Evolutionary conservation across 2,329 filamentous ascomycete species (phyloP).

Genomic region (Lasiodiplodia theobromae): DNA sequence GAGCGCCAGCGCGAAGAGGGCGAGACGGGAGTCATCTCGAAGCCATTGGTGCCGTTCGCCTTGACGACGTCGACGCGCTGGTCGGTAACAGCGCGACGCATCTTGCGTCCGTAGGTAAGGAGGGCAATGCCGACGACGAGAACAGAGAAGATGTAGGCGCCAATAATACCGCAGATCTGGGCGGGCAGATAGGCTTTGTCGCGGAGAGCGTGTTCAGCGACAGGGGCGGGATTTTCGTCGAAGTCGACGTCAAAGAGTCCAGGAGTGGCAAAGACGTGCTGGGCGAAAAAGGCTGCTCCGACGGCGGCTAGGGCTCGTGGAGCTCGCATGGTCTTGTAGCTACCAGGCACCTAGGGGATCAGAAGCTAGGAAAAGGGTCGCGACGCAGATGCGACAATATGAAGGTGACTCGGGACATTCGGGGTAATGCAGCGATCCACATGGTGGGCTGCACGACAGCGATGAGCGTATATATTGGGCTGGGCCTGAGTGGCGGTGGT

Average conservation of each 20-base stretch:
- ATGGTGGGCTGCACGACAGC: conserved; percentile 25
- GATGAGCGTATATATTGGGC: conserved; percentile 26
- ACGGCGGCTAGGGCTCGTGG: conserved; percentile 23
- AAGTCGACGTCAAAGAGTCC: conserved; percentile 33
- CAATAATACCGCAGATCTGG: conserved; percentile 84
- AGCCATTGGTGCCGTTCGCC: conserved; percentile 42
- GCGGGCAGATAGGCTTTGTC: conserved; percentile 70
- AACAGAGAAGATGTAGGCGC: conserved; percentile 80
- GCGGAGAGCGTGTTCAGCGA: conserved; percentile 40
- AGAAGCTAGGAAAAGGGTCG: conserved; percentile 2
- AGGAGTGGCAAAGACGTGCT: conserved; percentile 10
- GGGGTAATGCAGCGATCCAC: conserved; percentile 25
- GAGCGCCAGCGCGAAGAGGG: conserved; percentile 34
- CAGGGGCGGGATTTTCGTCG: conserved; percentile 41
- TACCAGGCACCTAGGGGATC: not conserved
- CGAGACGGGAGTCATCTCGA: conserved; percentile 45
- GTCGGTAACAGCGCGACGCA: conserved; percentile 56
- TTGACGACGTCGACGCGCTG: conserved; percentile 63
- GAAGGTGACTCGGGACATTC: conserved; percentile 8
- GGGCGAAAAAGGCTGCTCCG: conserved; percentile 12
- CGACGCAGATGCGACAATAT: conserved; percentile 28
- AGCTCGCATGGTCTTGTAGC: conserved; percentile 28
- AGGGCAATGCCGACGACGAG: conserved; percentile 72
- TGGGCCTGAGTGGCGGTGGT: conserved; percentile 12
- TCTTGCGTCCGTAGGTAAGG: conserved; percentile 54